phyloP scores from a whole-genome alignment of 2,329 filamentous ascomycete species.

The Calonectria hawksworthii region DNA sequence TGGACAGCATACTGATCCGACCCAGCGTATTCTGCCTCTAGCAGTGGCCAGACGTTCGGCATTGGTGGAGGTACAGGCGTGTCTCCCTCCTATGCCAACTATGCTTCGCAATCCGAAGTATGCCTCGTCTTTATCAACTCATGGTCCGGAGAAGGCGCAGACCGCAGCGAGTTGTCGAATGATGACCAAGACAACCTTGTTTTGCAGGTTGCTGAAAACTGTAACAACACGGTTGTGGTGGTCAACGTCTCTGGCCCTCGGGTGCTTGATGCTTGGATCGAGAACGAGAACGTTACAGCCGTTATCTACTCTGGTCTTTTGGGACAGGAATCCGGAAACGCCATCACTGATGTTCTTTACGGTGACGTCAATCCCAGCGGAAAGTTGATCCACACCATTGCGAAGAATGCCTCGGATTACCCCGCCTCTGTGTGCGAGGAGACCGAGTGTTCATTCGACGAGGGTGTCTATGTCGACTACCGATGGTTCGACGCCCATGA shows the following conservation, averaged over 20 bases:
- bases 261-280: conserved; percentile 65
- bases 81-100: background rate
- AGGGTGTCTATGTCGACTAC: conserved; percentile 68
- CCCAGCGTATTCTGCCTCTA: background rate
- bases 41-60: background rate
- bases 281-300: conserved; percentile 64
- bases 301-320: conserved; percentile 77
- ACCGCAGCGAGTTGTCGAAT: conserved; percentile 72
- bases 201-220: conserved; percentile 63
- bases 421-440: background rate
- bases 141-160: conserved; percentile 79
- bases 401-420: background rate
- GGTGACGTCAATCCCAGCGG: background rate
- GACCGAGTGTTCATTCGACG: conserved; percentile 61
- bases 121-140: conserved; percentile 77
- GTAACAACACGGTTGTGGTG: conserved; percentile 69
- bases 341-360: conserved; percentile 9
- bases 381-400: background rate
- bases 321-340: conserved; percentile 66
- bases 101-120: conserved; percentile 38
- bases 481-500: conserved; percentile 65
- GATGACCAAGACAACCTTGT: conserved; percentile 72
- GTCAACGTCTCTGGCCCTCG: conserved; percentile 77
- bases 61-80: background rate
- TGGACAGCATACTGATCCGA: background rate